Percentiles rank a stretch among this genome's conserved stretches.
These are phyloP conservation scores for Polygonum maritimum DNA, from an alignment of 148 eudicot species.

Conservation along the genomic window DNA sequence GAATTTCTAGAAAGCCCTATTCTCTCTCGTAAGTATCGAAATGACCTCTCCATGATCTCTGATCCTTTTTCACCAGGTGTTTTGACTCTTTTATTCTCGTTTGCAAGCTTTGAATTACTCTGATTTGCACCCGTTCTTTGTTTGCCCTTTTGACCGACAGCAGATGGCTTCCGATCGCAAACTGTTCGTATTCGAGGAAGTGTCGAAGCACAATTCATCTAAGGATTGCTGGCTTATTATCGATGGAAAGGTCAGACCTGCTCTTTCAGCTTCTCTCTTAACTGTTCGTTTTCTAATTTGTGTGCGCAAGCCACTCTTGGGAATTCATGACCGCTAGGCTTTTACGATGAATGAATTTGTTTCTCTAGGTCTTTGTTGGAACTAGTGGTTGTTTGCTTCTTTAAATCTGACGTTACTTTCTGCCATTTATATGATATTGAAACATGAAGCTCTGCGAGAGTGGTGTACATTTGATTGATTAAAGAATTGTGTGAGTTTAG, in stretches of 20 bases:
- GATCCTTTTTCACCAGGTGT: no score
- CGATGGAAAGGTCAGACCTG: constrained; percentile 34
- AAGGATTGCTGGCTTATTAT: constrained; percentile 72
- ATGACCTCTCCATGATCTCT: not conserved
- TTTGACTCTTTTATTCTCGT: not conserved
- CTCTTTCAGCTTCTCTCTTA: not conserved
- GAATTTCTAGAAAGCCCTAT: not conserved
- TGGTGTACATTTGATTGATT: not conserved
- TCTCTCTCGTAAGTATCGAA: not conserved
- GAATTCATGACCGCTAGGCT: not conserved
- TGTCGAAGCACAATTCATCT: constrained; percentile 40
- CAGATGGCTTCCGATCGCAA: constrained; percentile 46
- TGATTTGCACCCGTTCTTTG: not conserved
- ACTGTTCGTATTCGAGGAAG: constrained; percentile 45
- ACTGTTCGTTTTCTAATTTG: not conserved
- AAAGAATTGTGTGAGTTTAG: not conserved
- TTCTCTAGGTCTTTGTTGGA: not conserved
- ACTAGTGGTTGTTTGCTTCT: not conserved
- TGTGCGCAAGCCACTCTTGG: not conserved
- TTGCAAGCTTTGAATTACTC: not conserved
- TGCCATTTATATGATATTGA: not conserved
- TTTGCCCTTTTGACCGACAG: not conserved
- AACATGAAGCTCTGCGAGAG: not conserved
- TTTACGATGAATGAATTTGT: not conserved
- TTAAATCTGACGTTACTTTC: not conserved